Evolutionary conservation across 768 basidiomycete species (phyloP), one percentile per base, ranked within the genome.

Genomic region (Boletus patriciae): DNA sequence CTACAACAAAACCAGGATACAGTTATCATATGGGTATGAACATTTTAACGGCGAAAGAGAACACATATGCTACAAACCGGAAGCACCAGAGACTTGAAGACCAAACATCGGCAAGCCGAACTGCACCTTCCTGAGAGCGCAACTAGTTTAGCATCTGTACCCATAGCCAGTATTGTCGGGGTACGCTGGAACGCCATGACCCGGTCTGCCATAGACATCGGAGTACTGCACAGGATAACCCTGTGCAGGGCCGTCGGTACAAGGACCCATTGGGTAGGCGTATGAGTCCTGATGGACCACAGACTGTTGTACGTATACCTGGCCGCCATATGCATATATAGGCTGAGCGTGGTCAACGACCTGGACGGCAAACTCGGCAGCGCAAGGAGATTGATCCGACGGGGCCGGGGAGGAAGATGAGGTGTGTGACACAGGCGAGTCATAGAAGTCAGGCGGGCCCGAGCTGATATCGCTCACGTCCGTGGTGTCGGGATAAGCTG

Each of bases 321-420:
- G 57, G 40, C 3, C 13, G 7, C 31, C 36, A 21, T 57, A 59
- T 12, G 51, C 5, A 49, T 46, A 58, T 57, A 58, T 38, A 42
- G 43, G n/a, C n/a, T 51, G 60, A 19, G 33, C 5, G 40, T 61
- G 57, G 13, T 50, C 61, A 21, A 37, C 19, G 36, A 46, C 49
- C 11, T 47, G 51, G 45, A 34, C 37, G 18, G 48, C 4, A 50
- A 56, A 47, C 10, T 69, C 67, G 38, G 50, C 33, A 29, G 54
- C 27, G 44, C 51, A 47, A 29, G 63, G 55, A 3, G 70, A 61
- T 25, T 67, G 70, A 50, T 70, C 70, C 56, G 70, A 59, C 11
- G 38, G 52, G 23, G 46, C 58, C 13, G 69, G 60, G 18, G 65
- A 70, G 31, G 68, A 62, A 25, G 68, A 66, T 19, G 68, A 64